phyloP scores from a whole-genome alignment of 2,329 filamentous ascomycete species.

The Trichophyton schoenleinii region DNA sequence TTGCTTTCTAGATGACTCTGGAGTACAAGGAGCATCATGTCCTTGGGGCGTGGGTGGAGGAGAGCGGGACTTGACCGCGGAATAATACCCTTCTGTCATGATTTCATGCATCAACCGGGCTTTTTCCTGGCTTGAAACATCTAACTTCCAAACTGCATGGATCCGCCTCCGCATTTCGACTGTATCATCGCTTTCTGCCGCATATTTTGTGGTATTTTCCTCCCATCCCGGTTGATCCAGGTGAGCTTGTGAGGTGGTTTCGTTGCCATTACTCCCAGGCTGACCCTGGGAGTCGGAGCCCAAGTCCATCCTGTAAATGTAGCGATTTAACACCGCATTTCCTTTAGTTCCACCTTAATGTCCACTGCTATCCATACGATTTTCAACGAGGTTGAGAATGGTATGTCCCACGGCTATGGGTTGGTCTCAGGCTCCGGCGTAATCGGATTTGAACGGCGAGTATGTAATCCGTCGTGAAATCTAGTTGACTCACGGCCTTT shows the following conservation, averaged over 20 bases:
- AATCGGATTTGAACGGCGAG: background rate
- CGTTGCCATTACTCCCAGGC: background rate
- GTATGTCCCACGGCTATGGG: background rate
- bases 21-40: constrained; percentile 21
- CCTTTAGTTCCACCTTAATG: background rate
- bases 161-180: constrained; percentile 53
- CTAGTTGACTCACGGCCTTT: background rate
- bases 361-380: background rate
- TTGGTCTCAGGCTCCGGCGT: background rate
- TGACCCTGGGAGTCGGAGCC: background rate
- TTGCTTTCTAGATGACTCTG: constrained; percentile 22
- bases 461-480: background rate
- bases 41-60: background rate
- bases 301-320: background rate
- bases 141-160: constrained; percentile 51
- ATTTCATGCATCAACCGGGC: constrained; percentile 58
- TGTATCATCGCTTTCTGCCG: constrained; percentile 75
- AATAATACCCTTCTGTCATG: constrained; percentile 55
- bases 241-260: background rate
- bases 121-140: constrained; percentile 50
- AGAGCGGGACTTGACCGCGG: constrained; percentile 24
- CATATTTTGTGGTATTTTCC: constrained; percentile 9
- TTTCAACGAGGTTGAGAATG: background rate
- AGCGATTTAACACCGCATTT: background rate
- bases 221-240: background rate